Evolutionary conservation across 129 eudicot species (phyloP).

Genomic region (Tanacetum coccineum): DNA sequence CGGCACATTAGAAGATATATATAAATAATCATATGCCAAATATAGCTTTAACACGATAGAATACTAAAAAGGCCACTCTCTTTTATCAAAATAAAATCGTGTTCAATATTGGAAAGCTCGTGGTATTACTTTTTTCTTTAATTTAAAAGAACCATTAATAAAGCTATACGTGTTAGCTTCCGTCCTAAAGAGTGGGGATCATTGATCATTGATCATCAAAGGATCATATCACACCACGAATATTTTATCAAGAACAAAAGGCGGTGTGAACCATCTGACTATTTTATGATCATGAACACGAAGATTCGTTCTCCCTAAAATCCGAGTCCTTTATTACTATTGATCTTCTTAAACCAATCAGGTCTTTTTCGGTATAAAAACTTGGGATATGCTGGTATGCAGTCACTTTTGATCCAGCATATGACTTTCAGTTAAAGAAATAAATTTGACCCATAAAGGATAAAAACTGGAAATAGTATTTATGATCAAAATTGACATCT

Average conservation of each 20-base stretch:
- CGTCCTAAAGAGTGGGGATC: constrained; percentile 5
- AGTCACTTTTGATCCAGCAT: constrained; percentile 21
- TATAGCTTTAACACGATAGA: constrained; percentile 16
- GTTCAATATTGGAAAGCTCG: constrained; percentile 22
- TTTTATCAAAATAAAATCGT: constrained; percentile 28
- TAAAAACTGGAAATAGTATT: no score
- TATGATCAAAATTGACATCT: constrained; percentile 1
- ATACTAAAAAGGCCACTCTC: constrained; percentile 26
- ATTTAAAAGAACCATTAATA: constrained; percentile 23
- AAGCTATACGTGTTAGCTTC: constrained; percentile 9
- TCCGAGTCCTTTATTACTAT: constrained; percentile 2
- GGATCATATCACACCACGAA: constrained; percentile 17
- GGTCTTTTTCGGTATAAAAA: constrained; percentile 9
- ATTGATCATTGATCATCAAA: constrained; percentile 16
- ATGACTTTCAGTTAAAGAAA: constrained; percentile 22
- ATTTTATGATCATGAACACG: constrained; percentile 17
- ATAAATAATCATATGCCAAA: constrained; percentile 17
- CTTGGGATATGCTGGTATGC: constrained; percentile 17
- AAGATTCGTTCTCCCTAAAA: neutral
- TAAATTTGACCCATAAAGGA: no score
- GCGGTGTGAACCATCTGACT: constrained; percentile 5
- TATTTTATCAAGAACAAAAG: constrained; percentile 19
- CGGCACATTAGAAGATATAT: constrained; percentile 7
- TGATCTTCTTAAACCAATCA: neutral
- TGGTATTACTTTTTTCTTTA: constrained; percentile 24